Evolutionary conservation across 345 rosid genomes (phyloP).

Genomic region (Barbarea vulgaris): DNA sequence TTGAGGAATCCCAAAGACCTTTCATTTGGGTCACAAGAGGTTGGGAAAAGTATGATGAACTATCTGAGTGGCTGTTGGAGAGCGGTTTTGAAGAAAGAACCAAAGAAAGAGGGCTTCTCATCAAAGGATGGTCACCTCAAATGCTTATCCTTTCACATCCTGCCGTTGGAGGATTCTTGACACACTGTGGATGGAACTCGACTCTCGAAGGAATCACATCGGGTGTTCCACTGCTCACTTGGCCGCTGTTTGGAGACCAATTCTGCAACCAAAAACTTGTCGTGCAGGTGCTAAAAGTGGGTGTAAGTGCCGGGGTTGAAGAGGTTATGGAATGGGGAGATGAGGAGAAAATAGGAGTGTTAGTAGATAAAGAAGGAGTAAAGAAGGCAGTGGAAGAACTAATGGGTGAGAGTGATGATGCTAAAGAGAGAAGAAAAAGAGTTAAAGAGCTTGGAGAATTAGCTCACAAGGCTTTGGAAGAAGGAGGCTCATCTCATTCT

Average conservation of each 20-base stretch:
- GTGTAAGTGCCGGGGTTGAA: slow-evolving; percentile 46
- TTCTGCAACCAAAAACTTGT: slow-evolving; percentile 41
- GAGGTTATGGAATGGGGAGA: slow-evolving; percentile 29
- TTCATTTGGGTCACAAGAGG: slow-evolving; percentile 66
- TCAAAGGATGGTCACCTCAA: slow-evolving; percentile 43
- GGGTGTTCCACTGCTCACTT: slow-evolving; percentile 31
- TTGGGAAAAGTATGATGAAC: slow-evolving; percentile 34
- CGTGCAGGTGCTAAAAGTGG: slow-evolving; percentile 45
- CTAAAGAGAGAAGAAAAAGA: slow-evolving; percentile 39
- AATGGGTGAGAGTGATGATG: slow-evolving; percentile 41
- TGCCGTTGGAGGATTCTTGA: slow-evolving; percentile 38
- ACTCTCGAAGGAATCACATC: slow-evolving; percentile 31
- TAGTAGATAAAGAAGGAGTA: slow-evolving; percentile 34
- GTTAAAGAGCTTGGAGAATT: slow-evolving; percentile 39
- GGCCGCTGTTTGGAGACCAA: slow-evolving; percentile 42
- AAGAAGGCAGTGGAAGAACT: slow-evolving; percentile 32
- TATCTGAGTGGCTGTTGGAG: slow-evolving; percentile 40
- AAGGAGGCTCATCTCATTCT: slow-evolving; percentile 46
- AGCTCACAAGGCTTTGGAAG: slow-evolving; percentile 42
- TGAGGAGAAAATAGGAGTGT: slow-evolving; percentile 40
- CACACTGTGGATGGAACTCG: slow-evolving; percentile 46
- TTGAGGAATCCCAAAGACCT: slow-evolving; percentile 48
- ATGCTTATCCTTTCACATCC: slow-evolving; percentile 38
- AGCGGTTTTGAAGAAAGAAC: slow-evolving; percentile 28
- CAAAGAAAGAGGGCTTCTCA: slow-evolving; percentile 30